Evolutionary conservation across 768 basidiomycete genomes (phyloP), one percentile per base, ranked within the genome.

Genomic region (Boletus coccyginus): DNA sequence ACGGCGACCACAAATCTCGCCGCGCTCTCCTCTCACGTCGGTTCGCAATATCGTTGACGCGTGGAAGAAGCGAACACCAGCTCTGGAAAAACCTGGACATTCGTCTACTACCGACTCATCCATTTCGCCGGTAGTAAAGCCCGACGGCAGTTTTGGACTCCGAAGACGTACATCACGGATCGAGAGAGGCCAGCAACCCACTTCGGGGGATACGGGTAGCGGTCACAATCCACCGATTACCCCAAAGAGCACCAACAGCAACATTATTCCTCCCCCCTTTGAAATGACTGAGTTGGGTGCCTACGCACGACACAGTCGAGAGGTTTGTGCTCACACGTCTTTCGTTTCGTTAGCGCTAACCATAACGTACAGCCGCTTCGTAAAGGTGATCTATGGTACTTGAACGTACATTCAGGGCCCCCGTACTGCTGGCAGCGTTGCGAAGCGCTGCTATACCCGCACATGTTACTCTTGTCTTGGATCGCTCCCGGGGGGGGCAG

Each of bases 381-480:
- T 55, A 88, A 92, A 40, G 94, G 94, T 14, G 75, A 86, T 14
- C 73, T 97, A 1, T 96, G 92, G 88, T 97, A 94, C 67, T 82
- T 97, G 52, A 96, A 97, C 54, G 94, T 96, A 0, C 94, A 97
- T 65, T 87, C 88, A 0, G 67, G 81, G 5, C 84, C 87, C 21
- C 89, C 90, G 0, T 94, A 86, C 70, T 74, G 79, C 56, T 92
- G 89, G 90, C 83, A 86, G 73, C 80, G 91, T 59, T 94, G 84
- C 65, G 90, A 90, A 66, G 92, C 87, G 0, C 77, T 92, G 45
- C 77, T 90, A 1, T 95, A 90, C 65, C 91, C 84, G n/a, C 83
- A 90, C 59, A 86, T 90, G 74, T 78, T 97, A 3, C 74, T 94
- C 3, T 78, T 97, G 4, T 91, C 90, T 11, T 97, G 94, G 94